A percentile compares a stretch with the other conserved stretches of the same genome.
Conservation (phyloP, 2,329 filamentous ascomycete species). For the Aureobasidium sp. region DNA sequence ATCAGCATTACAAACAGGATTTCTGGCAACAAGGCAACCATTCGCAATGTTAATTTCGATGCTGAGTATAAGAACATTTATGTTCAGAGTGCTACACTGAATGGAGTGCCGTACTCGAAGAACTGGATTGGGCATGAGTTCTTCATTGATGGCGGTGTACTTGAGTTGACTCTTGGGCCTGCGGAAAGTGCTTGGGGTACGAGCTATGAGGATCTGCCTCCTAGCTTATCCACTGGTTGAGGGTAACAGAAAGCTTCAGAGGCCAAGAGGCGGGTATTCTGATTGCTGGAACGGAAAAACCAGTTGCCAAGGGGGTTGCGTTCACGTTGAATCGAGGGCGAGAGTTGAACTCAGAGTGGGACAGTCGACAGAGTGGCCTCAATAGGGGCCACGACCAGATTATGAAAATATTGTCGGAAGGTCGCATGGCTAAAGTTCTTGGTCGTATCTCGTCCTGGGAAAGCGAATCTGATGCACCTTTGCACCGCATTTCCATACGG, state of each 20-base stretch:
- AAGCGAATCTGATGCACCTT: background rate
- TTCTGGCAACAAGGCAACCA: constrained; percentile 37
- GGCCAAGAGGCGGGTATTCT: too few relatives aligned
- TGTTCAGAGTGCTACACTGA: constrained; percentile 38
- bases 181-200: constrained; percentile 41
- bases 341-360: background rate
- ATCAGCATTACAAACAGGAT: constrained; percentile 34
- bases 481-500: background rate
- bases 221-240: constrained; percentile 26
- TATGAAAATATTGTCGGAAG: background rate
- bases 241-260: too few relatives aligned
- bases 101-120: constrained; percentile 36
- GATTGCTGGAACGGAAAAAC: too few relatives aligned
- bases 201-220: constrained; percentile 35
- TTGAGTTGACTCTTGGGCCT: constrained; percentile 37
- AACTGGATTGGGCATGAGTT: constrained; percentile 42
- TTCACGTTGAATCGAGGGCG: background rate
- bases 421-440: background rate
- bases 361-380: background rate
- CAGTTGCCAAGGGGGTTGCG: too few relatives aligned
- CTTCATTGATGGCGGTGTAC: constrained; percentile 36
- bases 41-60: constrained; percentile 38
- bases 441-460: background rate
- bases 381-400: background rate
- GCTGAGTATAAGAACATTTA: constrained; percentile 36